phyloP scores from a whole-genome alignment of 176 grass and related monocot genomes.

The Melocanna baccifera region DNA sequence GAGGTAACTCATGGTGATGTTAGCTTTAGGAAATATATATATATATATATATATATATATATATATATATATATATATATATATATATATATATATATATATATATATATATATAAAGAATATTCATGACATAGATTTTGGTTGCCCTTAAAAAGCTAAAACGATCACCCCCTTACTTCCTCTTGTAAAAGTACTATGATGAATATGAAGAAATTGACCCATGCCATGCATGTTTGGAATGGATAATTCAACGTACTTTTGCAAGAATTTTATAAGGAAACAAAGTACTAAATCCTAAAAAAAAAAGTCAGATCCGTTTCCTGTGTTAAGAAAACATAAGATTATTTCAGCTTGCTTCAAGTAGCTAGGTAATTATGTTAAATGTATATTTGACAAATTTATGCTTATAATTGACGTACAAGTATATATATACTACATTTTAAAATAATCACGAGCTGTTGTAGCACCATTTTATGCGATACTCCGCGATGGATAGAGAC shows the following conservation, averaged over 20 bases:
- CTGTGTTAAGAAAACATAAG: not conserved
- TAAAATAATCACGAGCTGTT: not conserved
- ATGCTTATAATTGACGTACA: not conserved
- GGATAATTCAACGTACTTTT: not conserved
- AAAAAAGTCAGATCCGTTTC: not conserved
- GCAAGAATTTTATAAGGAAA: not conserved
- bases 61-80: no score
- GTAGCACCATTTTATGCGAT: not conserved
- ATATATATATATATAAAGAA: no score
- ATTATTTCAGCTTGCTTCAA: not conserved
- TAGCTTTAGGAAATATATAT: not conserved
- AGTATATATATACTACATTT: not conserved
- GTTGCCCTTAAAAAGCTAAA: no score
- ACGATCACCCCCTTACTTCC: no score
- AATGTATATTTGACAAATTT: not conserved
- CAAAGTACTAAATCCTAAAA: not conserved
- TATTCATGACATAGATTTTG: not conserved
- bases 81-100: no score
- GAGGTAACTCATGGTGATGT: not conserved
- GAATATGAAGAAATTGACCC: not conserved
- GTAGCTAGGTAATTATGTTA: not conserved
- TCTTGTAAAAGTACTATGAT: not conserved
- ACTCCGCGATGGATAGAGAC: not conserved
- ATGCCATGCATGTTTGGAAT: not conserved
- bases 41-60: no score